Conservation (phyloP, 768 basidiomycete species). For the Inosperma sp. region DNA sequence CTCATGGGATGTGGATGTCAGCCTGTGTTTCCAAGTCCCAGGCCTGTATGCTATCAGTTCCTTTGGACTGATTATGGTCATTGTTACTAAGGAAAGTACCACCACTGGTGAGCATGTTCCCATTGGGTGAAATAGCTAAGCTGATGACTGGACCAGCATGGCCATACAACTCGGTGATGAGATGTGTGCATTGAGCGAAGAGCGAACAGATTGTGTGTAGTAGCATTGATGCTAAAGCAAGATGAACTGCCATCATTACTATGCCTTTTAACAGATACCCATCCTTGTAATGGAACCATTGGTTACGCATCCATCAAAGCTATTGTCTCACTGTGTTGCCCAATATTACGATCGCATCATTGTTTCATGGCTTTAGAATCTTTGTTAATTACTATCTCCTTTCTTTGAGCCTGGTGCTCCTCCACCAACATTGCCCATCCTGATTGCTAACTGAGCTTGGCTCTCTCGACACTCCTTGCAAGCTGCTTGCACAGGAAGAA, state of each 20-base stretch:
- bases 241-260: too few species aligned
- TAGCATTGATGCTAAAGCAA: not conserved
- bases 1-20: constrained; percentile 11
- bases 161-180: constrained; percentile 8
- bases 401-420: constrained; percentile 18
- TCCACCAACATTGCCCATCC: constrained; percentile 14
- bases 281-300: too few species aligned
- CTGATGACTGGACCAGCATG: constrained; percentile 11
- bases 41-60: constrained; percentile 12
- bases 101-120: constrained; percentile 19
- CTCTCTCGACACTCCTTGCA: not conserved
- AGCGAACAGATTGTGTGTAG: not conserved
- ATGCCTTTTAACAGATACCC: too few species aligned
- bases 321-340: not conserved
- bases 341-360: not conserved
- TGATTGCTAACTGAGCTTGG: constrained; percentile 13
- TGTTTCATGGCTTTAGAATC: constrained; percentile 3
- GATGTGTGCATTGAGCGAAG: constrained; percentile 6
- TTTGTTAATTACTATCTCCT: constrained; percentile 8
- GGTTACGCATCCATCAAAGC: too few species aligned
- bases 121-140: constrained; percentile 18
- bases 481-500: constrained; percentile 11
- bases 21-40: constrained; percentile 12
- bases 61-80: too few species aligned
- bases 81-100: constrained; percentile 11